A percentile compares a stretch with the other conserved stretches of the same genome.
Conservation (phyloP, 768 basidiomycete species). For the Rubroboletus pulcherrimus region DNA sequence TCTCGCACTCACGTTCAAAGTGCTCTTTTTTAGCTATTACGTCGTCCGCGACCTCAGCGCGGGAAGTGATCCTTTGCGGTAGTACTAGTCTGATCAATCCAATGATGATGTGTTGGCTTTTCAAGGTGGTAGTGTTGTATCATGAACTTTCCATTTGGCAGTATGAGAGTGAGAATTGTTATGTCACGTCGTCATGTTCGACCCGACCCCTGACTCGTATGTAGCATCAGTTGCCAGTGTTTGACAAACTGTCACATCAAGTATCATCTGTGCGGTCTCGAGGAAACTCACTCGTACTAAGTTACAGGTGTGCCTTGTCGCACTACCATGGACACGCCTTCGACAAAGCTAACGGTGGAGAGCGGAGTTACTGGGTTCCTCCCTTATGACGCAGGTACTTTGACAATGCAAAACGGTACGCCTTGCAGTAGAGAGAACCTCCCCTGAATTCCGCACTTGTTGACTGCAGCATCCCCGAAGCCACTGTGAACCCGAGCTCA, state of each 20-base stretch:
- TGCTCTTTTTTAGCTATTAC: slow-evolving; percentile 62
- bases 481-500: not conserved
- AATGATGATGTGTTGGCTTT: not conserved
- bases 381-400: not conserved
- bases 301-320: not conserved
- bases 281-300: not conserved
- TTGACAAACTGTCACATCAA: no score
- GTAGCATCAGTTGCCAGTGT: no score
- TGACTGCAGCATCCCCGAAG: slow-evolving; percentile 1
- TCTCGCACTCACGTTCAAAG: slow-evolving; percentile 82
- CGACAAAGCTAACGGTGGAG: not conserved
- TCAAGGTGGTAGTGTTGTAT: not conserved
- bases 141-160: no score
- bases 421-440: no score
- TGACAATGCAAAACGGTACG: slow-evolving; percentile 4
- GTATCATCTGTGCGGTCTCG: no score
- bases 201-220: no score
- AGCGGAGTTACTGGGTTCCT: not conserved
- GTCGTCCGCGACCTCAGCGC: slow-evolving; percentile 38
- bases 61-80: slow-evolving; percentile 19
- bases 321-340: slow-evolving; percentile 7
- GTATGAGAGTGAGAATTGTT: no score
- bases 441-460: not conserved
- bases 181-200: no score
- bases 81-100: not conserved